phyloP scores from a whole-genome alignment of 495 filamentous ascomycete species.

The Neurospora sp. region DNA sequence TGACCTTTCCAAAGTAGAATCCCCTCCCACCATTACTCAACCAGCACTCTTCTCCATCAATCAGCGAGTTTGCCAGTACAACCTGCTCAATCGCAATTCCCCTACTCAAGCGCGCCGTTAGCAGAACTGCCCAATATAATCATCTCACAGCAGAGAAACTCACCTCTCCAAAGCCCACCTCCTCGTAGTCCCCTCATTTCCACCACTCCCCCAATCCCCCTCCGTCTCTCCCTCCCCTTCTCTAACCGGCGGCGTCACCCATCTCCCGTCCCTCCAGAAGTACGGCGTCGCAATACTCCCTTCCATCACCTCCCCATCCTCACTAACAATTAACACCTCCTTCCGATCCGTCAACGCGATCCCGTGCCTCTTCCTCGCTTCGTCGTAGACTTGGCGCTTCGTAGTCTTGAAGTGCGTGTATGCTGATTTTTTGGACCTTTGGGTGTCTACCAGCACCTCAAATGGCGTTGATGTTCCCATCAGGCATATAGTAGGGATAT shows the following conservation, averaged over 20 bases:
- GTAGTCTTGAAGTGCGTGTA: constrained; percentile 75
- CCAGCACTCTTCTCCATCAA: constrained; percentile 69
- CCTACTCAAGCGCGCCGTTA: constrained; percentile 16
- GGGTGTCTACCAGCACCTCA: constrained; percentile 47
- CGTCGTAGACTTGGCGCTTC: constrained; percentile 51
- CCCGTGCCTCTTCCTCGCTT: constrained; percentile 46
- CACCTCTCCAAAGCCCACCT: constrained; percentile 63
- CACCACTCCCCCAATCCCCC: constrained; percentile 45
- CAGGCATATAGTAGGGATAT: too few relatives aligned
- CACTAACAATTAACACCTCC: constrained; percentile 70
- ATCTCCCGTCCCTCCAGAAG: constrained; percentile 56
- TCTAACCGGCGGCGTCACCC: constrained; percentile 54
- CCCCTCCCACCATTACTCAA: constrained; percentile 80
- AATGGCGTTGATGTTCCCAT: constrained; percentile 13
- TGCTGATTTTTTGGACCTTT: constrained; percentile 41
- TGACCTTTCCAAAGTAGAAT: constrained; percentile 43
- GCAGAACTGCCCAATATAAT: not conserved
- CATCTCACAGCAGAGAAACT: not conserved
- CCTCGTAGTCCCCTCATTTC: constrained; percentile 72
- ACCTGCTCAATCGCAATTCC: constrained; percentile 51
- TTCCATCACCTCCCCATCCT: constrained; percentile 66
- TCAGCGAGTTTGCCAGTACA: constrained; percentile 44
- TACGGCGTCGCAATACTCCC: constrained; percentile 74
- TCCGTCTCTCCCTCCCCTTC: constrained; percentile 5
- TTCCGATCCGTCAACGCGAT: constrained; percentile 45